phyloP scores from a whole-genome alignment of 352 stramenopile species.

The Pythium oligandrum region DNA sequence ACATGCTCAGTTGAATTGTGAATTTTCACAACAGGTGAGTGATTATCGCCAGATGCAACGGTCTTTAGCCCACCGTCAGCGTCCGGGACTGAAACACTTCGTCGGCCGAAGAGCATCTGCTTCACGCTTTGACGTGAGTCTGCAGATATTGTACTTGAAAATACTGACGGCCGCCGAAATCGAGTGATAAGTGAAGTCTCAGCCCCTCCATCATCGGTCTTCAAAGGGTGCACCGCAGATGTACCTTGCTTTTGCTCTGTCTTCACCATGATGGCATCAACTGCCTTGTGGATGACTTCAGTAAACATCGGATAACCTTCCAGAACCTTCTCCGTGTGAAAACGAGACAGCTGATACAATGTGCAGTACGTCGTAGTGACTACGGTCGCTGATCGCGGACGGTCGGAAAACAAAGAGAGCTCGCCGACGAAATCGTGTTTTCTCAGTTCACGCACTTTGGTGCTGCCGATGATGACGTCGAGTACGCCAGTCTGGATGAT shows the following conservation, averaged over 20 bases:
- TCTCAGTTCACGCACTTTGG: conserved; percentile 26
- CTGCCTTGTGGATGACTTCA: conserved; percentile 24
- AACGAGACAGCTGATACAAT: conserved; percentile 63
- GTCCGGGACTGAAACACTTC: too few relatives aligned
- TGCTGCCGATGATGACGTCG: conserved; percentile 28
- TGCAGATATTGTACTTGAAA: too few relatives aligned
- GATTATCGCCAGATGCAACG: too few relatives aligned
- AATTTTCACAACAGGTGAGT: too few relatives aligned
- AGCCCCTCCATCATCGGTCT: too few relatives aligned
- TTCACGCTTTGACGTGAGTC: too few relatives aligned
- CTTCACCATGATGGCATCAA: conserved; percentile 20
- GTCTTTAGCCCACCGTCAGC: too few relatives aligned
- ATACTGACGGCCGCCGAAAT: too few relatives aligned
- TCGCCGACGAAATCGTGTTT: conserved; percentile 31
- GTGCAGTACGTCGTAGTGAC: conserved; percentile 66
- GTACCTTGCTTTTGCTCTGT: conserved; percentile 6
- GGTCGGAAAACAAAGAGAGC: conserved; percentile 63
- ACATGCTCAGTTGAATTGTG: too few relatives aligned
- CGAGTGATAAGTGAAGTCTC: too few relatives aligned
- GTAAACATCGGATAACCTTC: conserved; percentile 50
- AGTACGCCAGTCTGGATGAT: conserved; percentile 38
- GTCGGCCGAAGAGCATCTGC: too few relatives aligned
- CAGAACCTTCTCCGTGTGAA: conserved; percentile 55
- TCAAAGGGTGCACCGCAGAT: too few relatives aligned
- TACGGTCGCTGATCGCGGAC: conserved; percentile 51